phyloP scores from a whole-genome alignment of 2,329 filamentous ascomycete species.

The Aspergillus awamori region DNA sequence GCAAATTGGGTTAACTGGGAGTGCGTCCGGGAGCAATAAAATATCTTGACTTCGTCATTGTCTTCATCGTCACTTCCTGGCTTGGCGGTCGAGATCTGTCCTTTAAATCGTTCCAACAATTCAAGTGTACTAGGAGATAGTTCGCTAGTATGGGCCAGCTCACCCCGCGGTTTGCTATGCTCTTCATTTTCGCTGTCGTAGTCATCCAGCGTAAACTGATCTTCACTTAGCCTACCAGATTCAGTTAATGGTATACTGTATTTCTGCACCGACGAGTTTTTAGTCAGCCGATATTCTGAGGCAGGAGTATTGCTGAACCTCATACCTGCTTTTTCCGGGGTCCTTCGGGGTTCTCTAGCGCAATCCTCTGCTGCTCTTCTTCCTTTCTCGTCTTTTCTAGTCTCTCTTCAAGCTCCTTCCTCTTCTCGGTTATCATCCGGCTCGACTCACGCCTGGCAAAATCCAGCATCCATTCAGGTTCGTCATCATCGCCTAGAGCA shows the following conservation, averaged over 20 bases:
- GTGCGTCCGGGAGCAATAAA: conserved; percentile 90
- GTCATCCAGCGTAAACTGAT: conserved; percentile 74
- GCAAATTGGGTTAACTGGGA: conserved; percentile 90
- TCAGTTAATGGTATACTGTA: conserved; percentile 22
- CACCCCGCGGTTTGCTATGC: conserved; percentile 27
- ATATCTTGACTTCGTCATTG: conserved; percentile 73
- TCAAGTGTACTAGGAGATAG: conserved; percentile 75
- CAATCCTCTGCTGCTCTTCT: conserved; percentile 63
- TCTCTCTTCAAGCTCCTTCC: conserved; percentile 73
- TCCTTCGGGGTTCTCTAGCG: conserved; percentile 52
- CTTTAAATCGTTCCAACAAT: conserved; percentile 69
- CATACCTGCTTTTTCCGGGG: conserved; percentile 50
- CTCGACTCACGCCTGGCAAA: conserved; percentile 71
- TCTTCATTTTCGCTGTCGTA: conserved; percentile 66
- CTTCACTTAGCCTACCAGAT: conserved; percentile 55
- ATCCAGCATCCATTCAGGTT: conserved; percentile 83
- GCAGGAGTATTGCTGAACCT: neutral
- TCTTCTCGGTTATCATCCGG: conserved; percentile 65
- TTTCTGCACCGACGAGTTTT: conserved; percentile 30
- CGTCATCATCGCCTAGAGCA: conserved; percentile 62
- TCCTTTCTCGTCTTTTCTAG: conserved; percentile 65
- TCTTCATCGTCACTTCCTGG: conserved; percentile 51
- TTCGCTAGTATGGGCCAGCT: conserved; percentile 44
- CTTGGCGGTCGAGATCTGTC: conserved; percentile 31
- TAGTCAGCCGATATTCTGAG: neutral